Conservation (phyloP, 2,329 filamentous ascomycete species). For the Colletotrichum tropicale region DNA sequence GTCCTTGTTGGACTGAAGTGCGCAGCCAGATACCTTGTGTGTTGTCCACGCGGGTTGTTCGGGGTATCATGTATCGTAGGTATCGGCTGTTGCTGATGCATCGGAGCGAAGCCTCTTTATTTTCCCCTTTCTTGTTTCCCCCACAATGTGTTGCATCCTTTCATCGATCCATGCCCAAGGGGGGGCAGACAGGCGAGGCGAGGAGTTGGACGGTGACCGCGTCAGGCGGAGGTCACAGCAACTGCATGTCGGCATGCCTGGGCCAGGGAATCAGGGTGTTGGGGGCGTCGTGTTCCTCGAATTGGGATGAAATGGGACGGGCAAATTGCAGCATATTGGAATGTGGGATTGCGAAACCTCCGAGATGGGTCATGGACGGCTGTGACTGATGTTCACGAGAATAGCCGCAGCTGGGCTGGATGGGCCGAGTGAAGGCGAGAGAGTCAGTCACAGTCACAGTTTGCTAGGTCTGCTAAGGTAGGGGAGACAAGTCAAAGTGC, state of each 20-base stretch:
- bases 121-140: not conserved
- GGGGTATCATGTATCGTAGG: not conserved
- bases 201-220: not conserved
- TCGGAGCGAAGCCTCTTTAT: not conserved
- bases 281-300: not conserved
- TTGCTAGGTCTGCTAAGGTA: not conserved
- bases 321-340: constrained; percentile 7
- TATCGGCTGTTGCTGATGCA: not conserved
- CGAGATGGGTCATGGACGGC: constrained; percentile 8
- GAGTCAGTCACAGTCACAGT: not conserved
- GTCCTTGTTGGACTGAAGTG: not conserved
- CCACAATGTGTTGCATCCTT: not conserved
- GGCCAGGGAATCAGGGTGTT: not conserved
- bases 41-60: not conserved
- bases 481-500: not conserved
- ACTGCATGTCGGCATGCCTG: not conserved
- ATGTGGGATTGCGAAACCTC: constrained; percentile 14
- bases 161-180: not conserved
- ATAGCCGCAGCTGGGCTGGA: not conserved
- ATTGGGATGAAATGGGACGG: not conserved
- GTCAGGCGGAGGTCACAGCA: not conserved
- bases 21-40: not conserved
- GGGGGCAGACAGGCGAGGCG: not conserved
- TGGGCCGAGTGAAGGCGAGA: not conserved
- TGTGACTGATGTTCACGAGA: not conserved